phyloP scores from a whole-genome alignment of 164 flowering plant species.

The Dillenia suffruticosa region DNA sequence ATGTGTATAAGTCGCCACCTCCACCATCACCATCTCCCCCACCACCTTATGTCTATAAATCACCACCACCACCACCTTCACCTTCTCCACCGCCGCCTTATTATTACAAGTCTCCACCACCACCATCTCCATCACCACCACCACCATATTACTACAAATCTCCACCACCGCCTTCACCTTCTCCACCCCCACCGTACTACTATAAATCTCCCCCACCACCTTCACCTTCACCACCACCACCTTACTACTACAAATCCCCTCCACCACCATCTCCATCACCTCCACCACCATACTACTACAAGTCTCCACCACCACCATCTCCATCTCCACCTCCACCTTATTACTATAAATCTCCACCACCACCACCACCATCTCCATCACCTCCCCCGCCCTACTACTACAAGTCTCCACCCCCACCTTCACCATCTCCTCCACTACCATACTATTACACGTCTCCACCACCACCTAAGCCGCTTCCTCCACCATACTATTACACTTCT shows the following conservation, averaged over 20 bases:
- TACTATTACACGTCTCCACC: constrained; percentile 33
- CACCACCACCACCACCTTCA: constrained; percentile 4
- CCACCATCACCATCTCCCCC: constrained; percentile 17
- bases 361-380: constrained; percentile 24
- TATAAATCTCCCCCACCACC: constrained; percentile 2
- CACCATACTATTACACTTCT: constrained; percentile 13
- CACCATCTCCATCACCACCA: constrained; percentile 9
- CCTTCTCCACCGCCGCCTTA: constrained; percentile 13
- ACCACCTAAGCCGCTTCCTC: constrained; percentile 17
- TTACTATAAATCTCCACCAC: constrained; percentile 16
- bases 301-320: constrained; percentile 25
- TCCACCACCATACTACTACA: constrained; percentile 19
- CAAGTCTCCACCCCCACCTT: constrained; percentile 29
- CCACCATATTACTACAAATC: constrained; percentile 3
- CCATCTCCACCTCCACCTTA: constrained; percentile 21
- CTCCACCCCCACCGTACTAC: background rate
- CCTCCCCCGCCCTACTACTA: constrained; percentile 23
- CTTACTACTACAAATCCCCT: constrained; percentile 24
- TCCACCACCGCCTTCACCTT: background rate
- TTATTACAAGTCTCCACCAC: background rate
- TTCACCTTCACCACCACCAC: constrained; percentile 14
- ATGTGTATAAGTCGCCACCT: constrained; percentile 26
- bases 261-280: constrained; percentile 20
- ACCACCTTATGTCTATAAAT: background rate
- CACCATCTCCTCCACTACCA: constrained; percentile 23